These are phyloP conservation scores for Fistulinella cinereoalba DNA, from an alignment of 1,284 basidiomycete genomes.

Conservation along the genomic window DNA sequence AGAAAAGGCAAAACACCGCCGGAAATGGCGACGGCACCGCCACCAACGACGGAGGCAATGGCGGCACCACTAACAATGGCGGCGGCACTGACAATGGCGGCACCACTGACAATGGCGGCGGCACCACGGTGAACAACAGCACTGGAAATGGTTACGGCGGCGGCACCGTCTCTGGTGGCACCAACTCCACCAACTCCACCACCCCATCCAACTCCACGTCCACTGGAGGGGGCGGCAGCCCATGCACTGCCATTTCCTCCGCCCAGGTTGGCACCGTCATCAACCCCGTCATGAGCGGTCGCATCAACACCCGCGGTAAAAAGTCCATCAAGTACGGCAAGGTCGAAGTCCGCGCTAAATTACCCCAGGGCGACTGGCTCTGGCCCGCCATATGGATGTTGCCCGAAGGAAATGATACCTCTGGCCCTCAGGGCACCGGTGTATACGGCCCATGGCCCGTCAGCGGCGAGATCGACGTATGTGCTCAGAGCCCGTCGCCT, in stretches of 20 bases:
- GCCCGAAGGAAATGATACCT: slow-evolving; percentile 49
- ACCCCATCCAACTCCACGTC: slow-evolving; percentile 25
- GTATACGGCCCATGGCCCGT: slow-evolving; percentile 76
- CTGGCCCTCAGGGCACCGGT: slow-evolving; percentile 19
- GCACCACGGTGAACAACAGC: background rate
- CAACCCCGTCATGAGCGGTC: slow-evolving; percentile 74
- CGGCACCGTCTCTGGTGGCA: slow-evolving; percentile 10
- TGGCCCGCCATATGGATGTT: slow-evolving; percentile 89
- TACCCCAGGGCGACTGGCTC: slow-evolving; percentile 59
- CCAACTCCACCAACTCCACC: slow-evolving; percentile 28
- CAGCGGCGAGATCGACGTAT: slow-evolving; percentile 70
- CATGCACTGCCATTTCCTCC: slow-evolving; percentile 56
- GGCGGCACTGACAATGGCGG: too few relatives aligned
- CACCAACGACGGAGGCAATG: too few relatives aligned
- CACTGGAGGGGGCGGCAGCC: slow-evolving; percentile 7
- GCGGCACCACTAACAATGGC: too few relatives aligned
- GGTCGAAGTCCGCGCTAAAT: slow-evolving; percentile 58
- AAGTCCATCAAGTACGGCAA: slow-evolving; percentile 66
- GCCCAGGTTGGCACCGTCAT: slow-evolving; percentile 66
- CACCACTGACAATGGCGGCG: background rate
- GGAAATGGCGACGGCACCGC: slow-evolving; percentile 11
- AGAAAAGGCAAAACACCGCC: slow-evolving; percentile 28
- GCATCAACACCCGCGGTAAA: slow-evolving; percentile 64
- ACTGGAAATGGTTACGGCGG: slow-evolving; percentile 1
- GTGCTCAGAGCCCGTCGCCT: too few relatives aligned